Conservation (phyloP, 805 yeast species). For the Candida cerambycidarum region DNA sequence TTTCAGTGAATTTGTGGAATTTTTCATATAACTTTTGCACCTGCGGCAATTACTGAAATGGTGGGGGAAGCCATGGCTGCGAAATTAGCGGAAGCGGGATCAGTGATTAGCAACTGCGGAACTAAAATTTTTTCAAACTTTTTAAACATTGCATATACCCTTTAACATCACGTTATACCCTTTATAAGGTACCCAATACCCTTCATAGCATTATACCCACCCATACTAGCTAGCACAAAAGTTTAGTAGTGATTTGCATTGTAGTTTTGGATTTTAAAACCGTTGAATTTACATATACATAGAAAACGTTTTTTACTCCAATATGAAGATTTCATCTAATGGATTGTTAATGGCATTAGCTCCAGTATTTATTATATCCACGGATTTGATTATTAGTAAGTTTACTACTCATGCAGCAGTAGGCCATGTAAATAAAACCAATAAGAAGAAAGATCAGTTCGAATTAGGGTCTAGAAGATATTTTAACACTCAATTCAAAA, state of each 20-base stretch:
- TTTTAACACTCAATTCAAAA: conserved; percentile 16
- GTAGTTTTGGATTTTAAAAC: too few relatives aligned
- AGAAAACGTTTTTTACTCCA: not conserved
- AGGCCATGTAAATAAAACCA: conserved; percentile 11
- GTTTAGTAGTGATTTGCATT: too few relatives aligned
- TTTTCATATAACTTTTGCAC: too few relatives aligned
- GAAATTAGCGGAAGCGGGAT: not conserved
- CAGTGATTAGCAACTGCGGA: not conserved
- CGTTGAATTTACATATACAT: conserved; percentile 17
- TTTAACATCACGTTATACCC: not conserved
- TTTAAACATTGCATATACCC: not conserved
- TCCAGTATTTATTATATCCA: conserved; percentile 31
- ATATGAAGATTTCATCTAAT: conserved; percentile 11
- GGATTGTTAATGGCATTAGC: conserved; percentile 27
- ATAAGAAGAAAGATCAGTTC: conserved; percentile 1
- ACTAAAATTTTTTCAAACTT: not conserved
- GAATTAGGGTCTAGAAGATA: conserved; percentile 8
- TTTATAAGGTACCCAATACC: not conserved
- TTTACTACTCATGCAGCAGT: conserved; percentile 21
- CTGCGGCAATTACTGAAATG: too few relatives aligned
- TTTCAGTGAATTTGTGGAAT: too few relatives aligned
- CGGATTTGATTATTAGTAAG: conserved; percentile 26
- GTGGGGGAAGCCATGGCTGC: too few relatives aligned
- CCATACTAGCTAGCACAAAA: conserved; percentile 7
- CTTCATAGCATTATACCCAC: not conserved